A percentile compares a stretch with the other conserved stretches of the same genome.
These are phyloP conservation scores for Byssochlamys sp. DNA, from an alignment of 2,329 filamentous ascomycete species.

Conservation along the genomic window DNA sequence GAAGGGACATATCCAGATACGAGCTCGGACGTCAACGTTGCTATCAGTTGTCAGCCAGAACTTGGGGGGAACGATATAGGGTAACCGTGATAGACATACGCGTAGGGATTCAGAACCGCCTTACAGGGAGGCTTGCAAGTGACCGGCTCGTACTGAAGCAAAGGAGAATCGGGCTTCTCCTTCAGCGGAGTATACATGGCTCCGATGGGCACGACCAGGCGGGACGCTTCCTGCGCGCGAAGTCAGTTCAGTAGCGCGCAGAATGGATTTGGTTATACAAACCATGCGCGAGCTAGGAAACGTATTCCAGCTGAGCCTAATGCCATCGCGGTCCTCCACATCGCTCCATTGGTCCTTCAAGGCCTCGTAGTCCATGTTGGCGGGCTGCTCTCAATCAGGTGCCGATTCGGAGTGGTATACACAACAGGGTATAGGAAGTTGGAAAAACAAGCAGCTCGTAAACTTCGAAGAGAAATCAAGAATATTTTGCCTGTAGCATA, in stretches of 20 bases:
- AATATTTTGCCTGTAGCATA: constrained; percentile 19
- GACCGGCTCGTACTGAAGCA: constrained; percentile 91
- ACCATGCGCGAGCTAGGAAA: constrained; percentile 97
- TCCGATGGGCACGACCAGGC: constrained; percentile 89
- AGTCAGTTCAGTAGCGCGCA: constrained; percentile 3
- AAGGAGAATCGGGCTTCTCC: constrained; percentile 76
- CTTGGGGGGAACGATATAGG: background rate
- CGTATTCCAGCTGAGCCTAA: constrained; percentile 96
- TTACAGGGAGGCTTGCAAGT: constrained; percentile 93
- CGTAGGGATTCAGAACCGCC: constrained; percentile 93
- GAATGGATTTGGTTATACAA: constrained; percentile 23
- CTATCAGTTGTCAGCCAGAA: constrained; percentile 27
- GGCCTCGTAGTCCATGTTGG: constrained; percentile 77
- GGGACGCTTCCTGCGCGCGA: constrained; percentile 67
- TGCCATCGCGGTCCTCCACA: constrained; percentile 89
- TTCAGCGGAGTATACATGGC: constrained; percentile 92
- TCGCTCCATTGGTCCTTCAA: constrained; percentile 95
- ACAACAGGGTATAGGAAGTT: background rate
- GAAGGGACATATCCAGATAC: constrained; percentile 61
- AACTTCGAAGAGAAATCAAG: constrained; percentile 13
- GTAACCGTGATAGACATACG: constrained; percentile 46
- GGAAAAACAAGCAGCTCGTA: constrained; percentile 3
- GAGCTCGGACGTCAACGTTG: constrained; percentile 57
- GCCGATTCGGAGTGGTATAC: constrained; percentile 2
- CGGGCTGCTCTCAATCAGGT: constrained; percentile 10